Conservation (phyloP, 805 yeast species). For the Pichia californica region DNA sequence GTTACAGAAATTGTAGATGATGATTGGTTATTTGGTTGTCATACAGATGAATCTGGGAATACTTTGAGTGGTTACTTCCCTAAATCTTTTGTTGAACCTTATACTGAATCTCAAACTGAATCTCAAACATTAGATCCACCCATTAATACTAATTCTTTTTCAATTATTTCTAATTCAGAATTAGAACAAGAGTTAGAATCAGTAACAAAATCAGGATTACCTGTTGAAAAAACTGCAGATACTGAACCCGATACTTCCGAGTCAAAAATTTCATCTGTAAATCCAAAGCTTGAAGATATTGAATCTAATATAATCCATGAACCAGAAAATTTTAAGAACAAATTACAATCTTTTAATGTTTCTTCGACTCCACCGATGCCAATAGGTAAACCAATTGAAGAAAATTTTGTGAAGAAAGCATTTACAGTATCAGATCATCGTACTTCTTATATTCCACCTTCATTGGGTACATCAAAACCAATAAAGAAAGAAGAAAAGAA, state of each 20-base stretch:
- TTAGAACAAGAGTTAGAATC: constrained; percentile 2
- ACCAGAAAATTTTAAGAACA: constrained; percentile 33
- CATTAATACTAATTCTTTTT: not conserved
- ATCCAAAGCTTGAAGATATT: constrained; percentile 2
- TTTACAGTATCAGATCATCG: constrained; percentile 50
- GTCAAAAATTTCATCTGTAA: not conserved
- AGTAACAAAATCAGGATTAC: not conserved
- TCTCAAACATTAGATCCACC: not conserved
- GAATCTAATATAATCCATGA: constrained; percentile 9
- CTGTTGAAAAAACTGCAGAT: not conserved
- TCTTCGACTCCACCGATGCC: constrained; percentile 36
- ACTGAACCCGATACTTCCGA: not conserved
- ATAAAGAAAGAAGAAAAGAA: constrained; percentile 13
- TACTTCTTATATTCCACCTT: constrained; percentile 51
- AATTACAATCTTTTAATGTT: constrained; percentile 45
- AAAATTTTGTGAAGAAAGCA: constrained; percentile 47
- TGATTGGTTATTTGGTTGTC: constrained; percentile 83
- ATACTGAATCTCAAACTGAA: constrained; percentile 3
- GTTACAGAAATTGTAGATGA: constrained; percentile 82
- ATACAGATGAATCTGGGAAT: constrained; percentile 38
- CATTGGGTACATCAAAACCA: constrained; percentile 14
- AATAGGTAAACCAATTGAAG: constrained; percentile 21
- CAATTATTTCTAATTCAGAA: constrained; percentile 1
- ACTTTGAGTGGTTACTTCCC: constrained; percentile 76
- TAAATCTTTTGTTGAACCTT: constrained; percentile 60